Evolutionary conservation across 2,329 filamentous ascomycete genomes (phyloP).

Genomic region (Fusarium marasasianum): DNA sequence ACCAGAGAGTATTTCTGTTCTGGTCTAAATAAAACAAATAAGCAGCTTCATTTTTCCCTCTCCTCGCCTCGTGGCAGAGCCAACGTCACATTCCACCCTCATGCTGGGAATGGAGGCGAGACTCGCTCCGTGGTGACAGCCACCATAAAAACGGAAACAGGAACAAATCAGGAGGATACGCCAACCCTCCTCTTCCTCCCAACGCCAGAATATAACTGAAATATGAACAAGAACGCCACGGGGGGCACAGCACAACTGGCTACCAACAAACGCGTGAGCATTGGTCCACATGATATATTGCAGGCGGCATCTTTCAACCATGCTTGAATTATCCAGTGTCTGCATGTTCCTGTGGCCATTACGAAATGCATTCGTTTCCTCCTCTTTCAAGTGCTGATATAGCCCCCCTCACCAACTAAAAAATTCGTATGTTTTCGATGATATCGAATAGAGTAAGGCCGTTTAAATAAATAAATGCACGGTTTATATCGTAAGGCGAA

Average conservation of each 20-base stretch:
- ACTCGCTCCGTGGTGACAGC: background rate
- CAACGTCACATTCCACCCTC: constrained; percentile 5
- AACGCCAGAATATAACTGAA: constrained; percentile 37
- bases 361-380: background rate
- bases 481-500: constrained; percentile 34
- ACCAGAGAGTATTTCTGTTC: constrained; percentile 13
- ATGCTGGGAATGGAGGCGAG: background rate
- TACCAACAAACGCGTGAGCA: background rate
- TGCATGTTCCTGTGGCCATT: background rate
- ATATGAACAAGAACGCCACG: constrained; percentile 35
- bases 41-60: background rate
- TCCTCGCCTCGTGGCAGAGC: background rate
- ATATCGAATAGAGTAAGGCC: constrained; percentile 31
- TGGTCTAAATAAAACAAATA: constrained; percentile 12
- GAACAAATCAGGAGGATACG: constrained; percentile 12
- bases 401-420: background rate
- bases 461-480: constrained; percentile 29
- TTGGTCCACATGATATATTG: background rate
- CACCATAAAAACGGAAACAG: constrained; percentile 9
- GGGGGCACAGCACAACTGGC: background rate
- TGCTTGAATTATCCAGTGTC: background rate
- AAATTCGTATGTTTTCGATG: constrained; percentile 22
- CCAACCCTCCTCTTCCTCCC: constrained; percentile 14
- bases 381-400: background rate
- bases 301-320: constrained; percentile 1